Evolutionary conservation across 441 rosid genomes (phyloP).

Genomic region (Corymbia citriodora): DNA sequence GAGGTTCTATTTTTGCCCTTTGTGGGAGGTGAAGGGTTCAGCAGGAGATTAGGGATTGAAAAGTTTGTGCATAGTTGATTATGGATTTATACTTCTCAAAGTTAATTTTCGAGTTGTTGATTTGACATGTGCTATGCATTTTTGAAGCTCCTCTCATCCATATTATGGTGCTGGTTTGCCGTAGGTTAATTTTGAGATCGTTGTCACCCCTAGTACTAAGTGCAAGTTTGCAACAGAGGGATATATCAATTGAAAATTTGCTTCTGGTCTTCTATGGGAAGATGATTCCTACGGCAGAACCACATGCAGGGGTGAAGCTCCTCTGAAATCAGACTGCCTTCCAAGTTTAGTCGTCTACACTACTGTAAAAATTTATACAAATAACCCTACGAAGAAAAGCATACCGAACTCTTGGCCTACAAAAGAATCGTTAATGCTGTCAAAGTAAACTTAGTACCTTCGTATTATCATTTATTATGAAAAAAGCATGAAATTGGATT

Average conservation of each 20-base stretch:
- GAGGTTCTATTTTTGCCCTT: background rate
- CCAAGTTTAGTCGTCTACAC: background rate
- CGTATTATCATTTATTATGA: background rate
- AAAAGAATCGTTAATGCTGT: background rate
- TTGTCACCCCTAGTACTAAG: background rate
- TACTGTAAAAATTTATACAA: background rate
- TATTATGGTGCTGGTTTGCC: background rate
- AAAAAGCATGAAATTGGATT: background rate
- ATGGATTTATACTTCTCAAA: background rate
- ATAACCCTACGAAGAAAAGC: background rate
- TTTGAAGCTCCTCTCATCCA: background rate
- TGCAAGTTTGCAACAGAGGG: background rate
- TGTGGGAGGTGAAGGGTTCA: background rate
- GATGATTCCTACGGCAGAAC: background rate
- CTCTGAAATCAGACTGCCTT: background rate
- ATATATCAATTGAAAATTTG: background rate
- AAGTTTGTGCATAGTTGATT: background rate
- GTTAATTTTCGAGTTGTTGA: background rate
- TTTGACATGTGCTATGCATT: background rate
- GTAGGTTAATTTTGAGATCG: background rate
- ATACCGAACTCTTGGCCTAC: conserved; percentile 22
- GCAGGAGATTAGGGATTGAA: background rate
- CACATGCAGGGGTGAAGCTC: background rate
- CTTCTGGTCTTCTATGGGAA: background rate
- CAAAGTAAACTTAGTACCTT: background rate